Conservation (phyloP, 1,284 basidiomycete genomes). For the Tylopilus sp. region DNA sequence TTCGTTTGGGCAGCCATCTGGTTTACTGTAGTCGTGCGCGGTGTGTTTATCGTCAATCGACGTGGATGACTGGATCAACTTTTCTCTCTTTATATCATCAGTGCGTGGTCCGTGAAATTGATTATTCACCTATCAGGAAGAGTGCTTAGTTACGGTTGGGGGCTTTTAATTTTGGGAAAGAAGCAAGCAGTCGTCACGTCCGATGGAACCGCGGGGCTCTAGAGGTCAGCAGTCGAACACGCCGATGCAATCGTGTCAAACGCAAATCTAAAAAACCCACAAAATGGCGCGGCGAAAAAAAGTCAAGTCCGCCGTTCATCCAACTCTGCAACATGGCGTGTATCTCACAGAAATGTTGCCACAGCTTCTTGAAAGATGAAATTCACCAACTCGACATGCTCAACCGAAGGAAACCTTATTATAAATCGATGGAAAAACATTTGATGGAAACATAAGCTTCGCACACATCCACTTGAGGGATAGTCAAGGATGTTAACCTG, state of each 20-base stretch:
- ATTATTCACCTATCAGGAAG: background rate
- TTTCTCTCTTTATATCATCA: slow-evolving; percentile 17
- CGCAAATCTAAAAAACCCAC: background rate
- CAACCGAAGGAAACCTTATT: background rate
- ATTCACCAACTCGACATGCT: background rate
- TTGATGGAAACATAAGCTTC: too few relatives aligned
- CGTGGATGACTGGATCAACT: too few relatives aligned
- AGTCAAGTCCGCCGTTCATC: slow-evolving; percentile 6
- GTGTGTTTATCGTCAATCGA: background rate
- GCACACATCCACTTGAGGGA: too few relatives aligned
- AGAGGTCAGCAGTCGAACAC: background rate
- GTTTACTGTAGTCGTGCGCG: background rate
- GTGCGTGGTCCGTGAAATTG: too few relatives aligned
- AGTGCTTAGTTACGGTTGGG: too few relatives aligned
- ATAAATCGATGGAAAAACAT: background rate
- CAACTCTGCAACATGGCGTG: slow-evolving; percentile 2
- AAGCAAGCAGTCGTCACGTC: slow-evolving; percentile 22
- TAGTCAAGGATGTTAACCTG: too few relatives aligned
- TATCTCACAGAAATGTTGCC: background rate
- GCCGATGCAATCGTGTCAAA: slow-evolving; percentile 37
- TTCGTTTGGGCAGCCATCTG: slow-evolving; percentile 32
- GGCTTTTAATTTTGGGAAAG: slow-evolving; percentile 14
- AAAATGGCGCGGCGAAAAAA: background rate
- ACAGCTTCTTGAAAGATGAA: background rate
- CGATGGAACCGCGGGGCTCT: slow-evolving; percentile 39